Conservation (phyloP, 2,329 filamentous ascomycete genomes). For the Paecilomyces niveus region DNA sequence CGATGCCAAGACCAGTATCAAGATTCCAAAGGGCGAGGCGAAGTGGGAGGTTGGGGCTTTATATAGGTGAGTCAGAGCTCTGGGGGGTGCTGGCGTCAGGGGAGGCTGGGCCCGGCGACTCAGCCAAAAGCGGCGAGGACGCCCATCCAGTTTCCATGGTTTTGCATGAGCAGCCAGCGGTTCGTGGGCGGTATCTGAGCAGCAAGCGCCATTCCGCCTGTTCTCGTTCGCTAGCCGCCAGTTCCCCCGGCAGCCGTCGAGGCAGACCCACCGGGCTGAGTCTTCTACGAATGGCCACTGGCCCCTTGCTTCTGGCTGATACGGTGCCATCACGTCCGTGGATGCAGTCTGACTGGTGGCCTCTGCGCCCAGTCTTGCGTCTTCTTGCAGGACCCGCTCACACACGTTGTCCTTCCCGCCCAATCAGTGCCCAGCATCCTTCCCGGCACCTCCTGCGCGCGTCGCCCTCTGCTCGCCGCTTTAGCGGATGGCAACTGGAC, state of each 20-base stretch:
- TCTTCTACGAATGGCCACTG: constrained; percentile 12
- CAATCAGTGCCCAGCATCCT: constrained; percentile 20
- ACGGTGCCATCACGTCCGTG: constrained; percentile 11
- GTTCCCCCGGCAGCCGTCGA: constrained; percentile 4
- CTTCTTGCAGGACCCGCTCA: constrained; percentile 17
- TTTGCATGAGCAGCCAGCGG: constrained; percentile 13
- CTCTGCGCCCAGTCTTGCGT: constrained; percentile 17
- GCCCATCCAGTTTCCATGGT: constrained; percentile 21
- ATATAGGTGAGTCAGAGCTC: constrained; percentile 32
- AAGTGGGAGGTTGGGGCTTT: constrained; percentile 34
- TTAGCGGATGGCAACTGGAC: constrained; percentile 26
- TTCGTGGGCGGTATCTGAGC: constrained; percentile 10
- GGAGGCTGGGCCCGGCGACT: constrained; percentile 29
- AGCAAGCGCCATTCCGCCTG: constrained; percentile 14
- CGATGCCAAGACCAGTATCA: constrained; percentile 35
- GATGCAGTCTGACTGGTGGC: constrained; percentile 2
- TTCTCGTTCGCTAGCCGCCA: constrained; percentile 13
- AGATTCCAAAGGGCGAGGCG: constrained; percentile 19
- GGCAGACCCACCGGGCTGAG: not conserved
- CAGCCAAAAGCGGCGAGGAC: constrained; percentile 30
- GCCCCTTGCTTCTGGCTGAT: constrained; percentile 16
- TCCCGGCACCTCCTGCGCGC: constrained; percentile 21
- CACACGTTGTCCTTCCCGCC: constrained; percentile 7
- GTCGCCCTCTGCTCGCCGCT: constrained; percentile 25
- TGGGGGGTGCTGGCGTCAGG: constrained; percentile 22